phyloP scores from a whole-genome alignment of 176 grass and related monocot genomes.

The Juncus inflexus region DNA sequence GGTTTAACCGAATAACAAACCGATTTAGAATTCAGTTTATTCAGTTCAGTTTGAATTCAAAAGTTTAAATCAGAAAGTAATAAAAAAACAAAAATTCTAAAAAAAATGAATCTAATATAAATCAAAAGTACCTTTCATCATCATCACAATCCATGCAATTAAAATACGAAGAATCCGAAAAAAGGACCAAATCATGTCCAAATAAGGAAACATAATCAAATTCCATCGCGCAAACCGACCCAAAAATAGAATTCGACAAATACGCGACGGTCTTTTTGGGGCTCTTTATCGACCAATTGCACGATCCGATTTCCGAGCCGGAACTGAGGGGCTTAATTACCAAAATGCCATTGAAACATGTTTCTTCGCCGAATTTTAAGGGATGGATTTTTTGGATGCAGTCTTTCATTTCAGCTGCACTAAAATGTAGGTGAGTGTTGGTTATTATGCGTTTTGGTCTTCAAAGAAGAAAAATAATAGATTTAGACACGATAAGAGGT shows the following conservation, averaged over 20 bases:
- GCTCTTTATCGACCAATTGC: conserved; percentile 69
- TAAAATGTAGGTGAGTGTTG: too few relatives aligned
- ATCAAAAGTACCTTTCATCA: conserved; percentile 25
- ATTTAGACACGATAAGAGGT: too few relatives aligned
- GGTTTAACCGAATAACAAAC: too few relatives aligned
- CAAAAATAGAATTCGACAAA: conserved; percentile 70
- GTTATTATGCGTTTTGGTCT: conserved; percentile 21
- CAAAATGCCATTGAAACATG: conserved; percentile 80
- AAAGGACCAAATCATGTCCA: conserved; percentile 71
- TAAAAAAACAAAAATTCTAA: conserved; percentile 2
- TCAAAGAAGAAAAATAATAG: too few relatives aligned
- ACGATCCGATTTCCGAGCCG: conserved; percentile 87
- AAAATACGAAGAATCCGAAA: conserved; percentile 81
- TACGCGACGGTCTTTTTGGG: conserved; percentile 58
- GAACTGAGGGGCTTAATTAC: conserved; percentile 82
- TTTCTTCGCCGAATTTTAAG: conserved; percentile 69
- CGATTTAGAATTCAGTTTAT: too few relatives aligned
- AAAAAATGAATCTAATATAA: conserved; percentile 18
- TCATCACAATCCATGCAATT: conserved; percentile 40
- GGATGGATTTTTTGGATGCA: conserved; percentile 59
- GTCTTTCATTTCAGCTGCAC: conserved; percentile 58
- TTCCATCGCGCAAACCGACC: conserved; percentile 63
- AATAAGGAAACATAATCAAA: conserved; percentile 53
- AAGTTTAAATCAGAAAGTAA: conserved; percentile 19
- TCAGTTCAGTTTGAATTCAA: too few relatives aligned